Conservation (phyloP, 192 early-diverging fungal genomes). For the Coemansia sp. region DNA sequence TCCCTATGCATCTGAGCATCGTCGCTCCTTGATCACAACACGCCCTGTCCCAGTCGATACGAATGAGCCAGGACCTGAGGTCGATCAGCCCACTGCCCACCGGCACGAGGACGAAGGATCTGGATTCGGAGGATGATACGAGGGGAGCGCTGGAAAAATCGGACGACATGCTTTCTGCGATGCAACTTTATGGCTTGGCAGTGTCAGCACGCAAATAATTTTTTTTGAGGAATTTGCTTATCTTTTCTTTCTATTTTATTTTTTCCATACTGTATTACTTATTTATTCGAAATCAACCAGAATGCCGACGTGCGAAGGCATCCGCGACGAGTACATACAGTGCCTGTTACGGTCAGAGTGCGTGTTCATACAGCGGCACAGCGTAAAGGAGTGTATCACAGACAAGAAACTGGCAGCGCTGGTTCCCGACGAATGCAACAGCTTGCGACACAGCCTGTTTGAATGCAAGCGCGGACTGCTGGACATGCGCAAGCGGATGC, state of each 20-base stretch:
- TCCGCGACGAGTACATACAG: constrained; percentile 50
- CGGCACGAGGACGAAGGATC: too few species aligned
- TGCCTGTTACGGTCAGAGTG: constrained; percentile 52
- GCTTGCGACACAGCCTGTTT: constrained; percentile 45
- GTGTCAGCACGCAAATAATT: too few species aligned
- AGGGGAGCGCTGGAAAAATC: too few species aligned
- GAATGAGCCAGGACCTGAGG: too few species aligned
- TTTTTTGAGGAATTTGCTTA: too few species aligned
- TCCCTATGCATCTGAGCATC: too few species aligned
- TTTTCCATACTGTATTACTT: neutral
- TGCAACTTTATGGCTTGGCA: too few species aligned
- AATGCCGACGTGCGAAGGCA: constrained; percentile 52
- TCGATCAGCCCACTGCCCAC: too few species aligned
- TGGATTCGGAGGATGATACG: too few species aligned
- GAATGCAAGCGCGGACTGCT: constrained; percentile 54
- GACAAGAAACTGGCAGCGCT: constrained; percentile 37
- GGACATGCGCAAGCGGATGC: constrained; percentile 52
- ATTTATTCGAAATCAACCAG: constrained; percentile 1
- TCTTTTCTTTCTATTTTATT: neutral
- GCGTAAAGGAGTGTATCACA: constrained; percentile 42
- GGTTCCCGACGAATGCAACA: constrained; percentile 39
- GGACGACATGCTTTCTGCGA: too few species aligned
- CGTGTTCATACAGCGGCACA: constrained; percentile 45
- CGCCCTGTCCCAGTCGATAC: too few species aligned
- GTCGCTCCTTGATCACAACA: too few species aligned